These are phyloP conservation scores for Dendrothele bispora DNA, from an alignment of 768 basidiomycete genomes.

Conservation along the genomic window DNA sequence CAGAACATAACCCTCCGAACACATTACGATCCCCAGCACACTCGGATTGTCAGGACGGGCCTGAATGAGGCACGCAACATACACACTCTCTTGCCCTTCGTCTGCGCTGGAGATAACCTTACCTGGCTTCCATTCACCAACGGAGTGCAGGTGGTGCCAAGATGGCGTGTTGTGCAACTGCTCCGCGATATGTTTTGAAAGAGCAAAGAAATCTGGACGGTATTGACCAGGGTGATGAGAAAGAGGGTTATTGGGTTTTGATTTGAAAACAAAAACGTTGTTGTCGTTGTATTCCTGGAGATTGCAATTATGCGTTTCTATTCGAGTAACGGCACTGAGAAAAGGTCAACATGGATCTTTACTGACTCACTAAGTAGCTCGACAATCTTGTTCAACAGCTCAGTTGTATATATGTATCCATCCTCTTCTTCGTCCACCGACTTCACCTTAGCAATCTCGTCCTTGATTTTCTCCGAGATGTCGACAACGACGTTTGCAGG, in stretches of 20 bases:
- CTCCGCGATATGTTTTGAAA: neutral
- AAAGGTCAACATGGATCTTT: neutral
- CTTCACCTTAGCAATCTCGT: neutral
- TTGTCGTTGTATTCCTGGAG: neutral
- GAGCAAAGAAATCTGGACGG: too few species aligned
- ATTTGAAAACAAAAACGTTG: neutral
- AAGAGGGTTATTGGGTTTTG: neutral
- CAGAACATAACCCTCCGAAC: neutral
- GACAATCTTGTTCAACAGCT: neutral
- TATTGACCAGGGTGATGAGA: too few species aligned
- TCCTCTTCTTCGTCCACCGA: neutral
- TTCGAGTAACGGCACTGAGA: neutral
- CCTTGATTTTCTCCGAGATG: neutral
- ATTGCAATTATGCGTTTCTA: neutral
- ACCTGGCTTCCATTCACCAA: neutral
- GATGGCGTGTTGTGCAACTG: neutral
- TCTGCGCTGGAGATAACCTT: neutral
- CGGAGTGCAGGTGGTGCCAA: neutral
- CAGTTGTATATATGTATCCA: neutral
- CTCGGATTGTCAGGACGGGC: too few species aligned
- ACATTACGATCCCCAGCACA: neutral
- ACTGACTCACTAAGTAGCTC: neutral
- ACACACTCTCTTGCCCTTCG: neutral
- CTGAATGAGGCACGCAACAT: neutral
- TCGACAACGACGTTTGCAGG: neutral